Evolutionary conservation across 441 rosid species (phyloP), one percentile per base, ranked within the genome.

Genomic region (Pelargonium myrrhifolium): DNA sequence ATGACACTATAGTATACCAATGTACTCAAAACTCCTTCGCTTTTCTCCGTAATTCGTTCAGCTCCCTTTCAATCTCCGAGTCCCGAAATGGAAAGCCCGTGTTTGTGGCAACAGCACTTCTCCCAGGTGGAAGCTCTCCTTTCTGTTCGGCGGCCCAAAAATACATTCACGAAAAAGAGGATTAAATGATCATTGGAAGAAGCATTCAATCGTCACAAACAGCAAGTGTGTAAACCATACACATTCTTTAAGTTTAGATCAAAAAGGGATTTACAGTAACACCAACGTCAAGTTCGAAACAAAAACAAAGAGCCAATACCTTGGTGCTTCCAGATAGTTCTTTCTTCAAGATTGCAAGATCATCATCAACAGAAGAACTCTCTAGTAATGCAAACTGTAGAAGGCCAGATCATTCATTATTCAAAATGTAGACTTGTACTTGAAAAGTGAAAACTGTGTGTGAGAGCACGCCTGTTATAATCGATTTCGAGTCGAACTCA

Each of bases 51-150:
- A 79, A 69, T 67, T 79, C 83, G 45, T 81, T 83, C 66, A 83
- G 70, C 68, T 83, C 85, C 70, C 45, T 81, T 70, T 83, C 85
- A 1, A 83, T 74, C 75, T 79, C 87, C 0, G 83, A 72, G 70
- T 83, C 87, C 61, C 67, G 76, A 65, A 79, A 81, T 3, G 82
- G 83, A 58, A 70, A 77, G 17, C 21, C 42, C 5, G 81, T 74
- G 78, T 65, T 80, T 9, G 79, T 65, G n/a, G n/a, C n/a, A n/a
- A n/a, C n/a, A n/a, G n/a, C n/a, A 22, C 75, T 77, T 72, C 83
- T 81, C 37, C 85, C 85, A 6, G 79, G 72, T 43, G 87, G 87
- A 65, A 81, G 85, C 71, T 81, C 87, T 72, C 87, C 83, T 75
- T 75, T 83, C 87, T 81, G 82, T 62, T 55, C 63, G 3, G 56